Evolutionary conservation across 2,329 filamentous ascomycete genomes (phyloP).

Genomic region (Fusarium agapanthi): DNA sequence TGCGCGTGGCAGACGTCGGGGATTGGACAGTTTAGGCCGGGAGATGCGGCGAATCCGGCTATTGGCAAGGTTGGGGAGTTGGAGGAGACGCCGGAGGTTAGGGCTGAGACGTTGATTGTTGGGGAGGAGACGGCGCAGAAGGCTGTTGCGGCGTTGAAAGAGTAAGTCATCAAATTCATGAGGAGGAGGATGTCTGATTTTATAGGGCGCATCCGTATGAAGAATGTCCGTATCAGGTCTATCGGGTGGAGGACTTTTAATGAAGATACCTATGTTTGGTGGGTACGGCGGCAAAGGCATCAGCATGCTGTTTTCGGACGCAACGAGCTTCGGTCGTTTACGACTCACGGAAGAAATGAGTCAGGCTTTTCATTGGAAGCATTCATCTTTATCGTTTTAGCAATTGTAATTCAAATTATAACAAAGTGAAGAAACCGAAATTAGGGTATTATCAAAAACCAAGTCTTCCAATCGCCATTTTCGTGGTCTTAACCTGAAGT

Average conservation of each 20-base stretch:
- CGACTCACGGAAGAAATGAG: too few relatives aligned
- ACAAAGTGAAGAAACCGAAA: neutral
- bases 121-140: constrained; percentile 64
- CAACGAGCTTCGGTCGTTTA: accelerated
- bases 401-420: neutral
- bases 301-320: neutral
- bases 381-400: neutral
- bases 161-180: constrained; percentile 52
- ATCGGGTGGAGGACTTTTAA: constrained; percentile 39
- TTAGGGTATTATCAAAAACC: constrained; percentile 13
- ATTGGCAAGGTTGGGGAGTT: constrained; percentile 67
- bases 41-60: constrained; percentile 67
- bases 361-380: accelerated
- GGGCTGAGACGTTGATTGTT: constrained; percentile 69
- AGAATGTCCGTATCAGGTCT: constrained; percentile 39
- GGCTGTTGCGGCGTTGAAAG: constrained; percentile 71
- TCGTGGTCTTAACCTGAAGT: neutral
- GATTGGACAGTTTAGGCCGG: constrained; percentile 72
- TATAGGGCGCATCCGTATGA: constrained; percentile 45
- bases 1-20: constrained; percentile 62
- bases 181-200: neutral
- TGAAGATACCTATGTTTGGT: neutral
- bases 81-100: constrained; percentile 67
- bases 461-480: neutral
- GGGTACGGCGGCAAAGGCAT: neutral